These are phyloP conservation scores for Trypanosomatidae sp. DNA, from an alignment of 208 protist genomes.

Conservation along the genomic window DNA sequence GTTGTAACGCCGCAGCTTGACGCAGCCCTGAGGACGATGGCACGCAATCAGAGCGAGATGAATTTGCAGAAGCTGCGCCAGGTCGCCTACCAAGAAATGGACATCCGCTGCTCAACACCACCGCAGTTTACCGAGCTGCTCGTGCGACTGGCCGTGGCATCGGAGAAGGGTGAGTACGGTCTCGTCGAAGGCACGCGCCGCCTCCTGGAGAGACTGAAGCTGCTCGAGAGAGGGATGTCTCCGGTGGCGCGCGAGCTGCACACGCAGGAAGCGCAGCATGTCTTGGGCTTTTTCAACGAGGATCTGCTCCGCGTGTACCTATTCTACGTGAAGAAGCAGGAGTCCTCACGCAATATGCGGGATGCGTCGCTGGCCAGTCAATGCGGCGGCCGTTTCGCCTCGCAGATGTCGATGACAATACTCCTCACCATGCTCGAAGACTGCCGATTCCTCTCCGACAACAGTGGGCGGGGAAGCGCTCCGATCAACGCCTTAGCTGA, in stretches of 20 bases:
- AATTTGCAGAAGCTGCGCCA: conserved; percentile 40
- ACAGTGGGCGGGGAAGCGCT: conserved; percentile 8
- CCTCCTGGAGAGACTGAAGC: conserved; percentile 41
- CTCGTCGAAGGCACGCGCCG: conserved; percentile 51
- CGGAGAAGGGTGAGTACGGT: conserved; percentile 27
- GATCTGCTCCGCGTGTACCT: conserved; percentile 79
- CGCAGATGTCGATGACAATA: conserved; percentile 45
- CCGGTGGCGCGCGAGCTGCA: conserved; percentile 36
- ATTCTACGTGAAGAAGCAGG: conserved; percentile 80
- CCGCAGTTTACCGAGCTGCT: conserved; percentile 79
- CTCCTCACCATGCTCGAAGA: conserved; percentile 68
- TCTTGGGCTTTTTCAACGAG: conserved; percentile 69
- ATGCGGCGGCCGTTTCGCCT: conserved; percentile 66
- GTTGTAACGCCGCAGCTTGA: conserved; percentile 77
- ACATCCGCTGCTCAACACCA: conserved; percentile 63
- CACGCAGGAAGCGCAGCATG: conserved; percentile 42
- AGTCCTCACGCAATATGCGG: conserved; percentile 33
- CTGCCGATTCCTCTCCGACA: conserved; percentile 55
- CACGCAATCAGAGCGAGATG: conserved; percentile 46
- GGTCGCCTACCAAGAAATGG: conserved; percentile 72
- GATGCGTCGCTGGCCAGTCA: conserved; percentile 47
- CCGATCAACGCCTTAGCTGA: conserved; percentile 1
- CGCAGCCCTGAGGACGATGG: conserved; percentile 34
- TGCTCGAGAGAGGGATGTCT: conserved; percentile 25
- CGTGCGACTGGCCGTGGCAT: conserved; percentile 50